Evolutionary conservation across 805 yeast species (phyloP).

Genomic region (Wickerhamomyces mucosus): DNA sequence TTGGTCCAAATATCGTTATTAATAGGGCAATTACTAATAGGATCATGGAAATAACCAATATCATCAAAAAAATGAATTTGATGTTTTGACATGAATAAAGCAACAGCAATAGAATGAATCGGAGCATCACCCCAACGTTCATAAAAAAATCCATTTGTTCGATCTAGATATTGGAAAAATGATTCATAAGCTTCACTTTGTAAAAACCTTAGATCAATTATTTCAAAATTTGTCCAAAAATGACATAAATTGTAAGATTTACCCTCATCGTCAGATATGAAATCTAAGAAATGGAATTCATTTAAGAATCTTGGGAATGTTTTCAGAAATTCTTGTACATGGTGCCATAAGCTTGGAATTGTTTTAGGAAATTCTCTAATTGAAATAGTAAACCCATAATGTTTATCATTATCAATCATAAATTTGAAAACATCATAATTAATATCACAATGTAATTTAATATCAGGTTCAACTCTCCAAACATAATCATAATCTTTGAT

Average conservation of each 20-base stretch:
- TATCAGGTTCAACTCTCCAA: constrained; percentile 55
- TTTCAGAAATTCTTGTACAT: constrained; percentile 35
- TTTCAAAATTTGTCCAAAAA: constrained; percentile 59
- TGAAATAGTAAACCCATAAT: constrained; percentile 68
- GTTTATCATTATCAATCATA: constrained; percentile 49
- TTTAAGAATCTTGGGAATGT: constrained; percentile 36
- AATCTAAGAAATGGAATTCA: constrained; percentile 44
- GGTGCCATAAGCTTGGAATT: constrained; percentile 42
- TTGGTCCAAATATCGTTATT: constrained; percentile 32
- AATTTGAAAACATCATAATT: constrained; percentile 47
- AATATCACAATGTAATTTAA: constrained; percentile 46
- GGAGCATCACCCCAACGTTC: constrained; percentile 93
- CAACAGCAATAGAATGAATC: constrained; percentile 76
- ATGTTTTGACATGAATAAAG: constrained; percentile 58
- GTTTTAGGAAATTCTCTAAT: constrained; percentile 58
- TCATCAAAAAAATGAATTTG: constrained; percentile 75
- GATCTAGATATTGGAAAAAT: constrained; percentile 37
- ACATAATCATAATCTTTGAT: constrained; percentile 41
- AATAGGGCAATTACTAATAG: constrained; percentile 54
- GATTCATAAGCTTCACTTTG: constrained; percentile 35
- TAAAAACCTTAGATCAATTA: constrained; percentile 41
- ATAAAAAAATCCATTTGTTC: constrained; percentile 43
- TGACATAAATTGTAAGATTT: constrained; percentile 44
- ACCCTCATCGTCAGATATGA: constrained; percentile 38
- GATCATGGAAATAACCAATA: constrained; percentile 69